Conservation (phyloP, 768 basidiomycete genomes). For the Neoboletus magnificus region DNA sequence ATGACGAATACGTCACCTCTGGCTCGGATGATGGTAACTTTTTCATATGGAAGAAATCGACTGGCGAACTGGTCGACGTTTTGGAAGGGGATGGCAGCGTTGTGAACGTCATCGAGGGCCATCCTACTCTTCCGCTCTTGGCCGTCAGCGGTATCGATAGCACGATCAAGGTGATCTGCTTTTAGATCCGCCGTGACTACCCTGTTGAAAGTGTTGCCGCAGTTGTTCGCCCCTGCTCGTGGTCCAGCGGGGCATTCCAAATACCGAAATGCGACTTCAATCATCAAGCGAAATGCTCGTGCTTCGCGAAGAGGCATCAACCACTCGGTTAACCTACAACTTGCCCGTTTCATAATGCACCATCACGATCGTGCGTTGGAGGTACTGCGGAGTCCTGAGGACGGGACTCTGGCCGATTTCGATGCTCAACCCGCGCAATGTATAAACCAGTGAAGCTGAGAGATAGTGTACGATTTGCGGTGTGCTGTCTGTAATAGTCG, state of each 20-base stretch:
- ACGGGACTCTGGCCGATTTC: slow-evolving; percentile 22
- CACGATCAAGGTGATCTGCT: slow-evolving; percentile 66
- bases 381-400: slow-evolving; percentile 22
- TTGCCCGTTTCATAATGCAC: slow-evolving; percentile 31
- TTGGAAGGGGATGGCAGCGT: slow-evolving; percentile 80
- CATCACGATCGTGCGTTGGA: slow-evolving; percentile 29
- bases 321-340: slow-evolving; percentile 19
- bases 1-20: slow-evolving; percentile 73
- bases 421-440: slow-evolving; percentile 26
- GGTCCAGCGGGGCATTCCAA: slow-evolving; percentile 52
- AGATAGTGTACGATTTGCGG: background rate
- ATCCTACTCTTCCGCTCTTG: slow-evolving; percentile 73
- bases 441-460: slow-evolving; percentile 26
- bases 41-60: slow-evolving; percentile 80
- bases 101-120: slow-evolving; percentile 85
- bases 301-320: slow-evolving; percentile 24
- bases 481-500: background rate
- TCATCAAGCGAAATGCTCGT: slow-evolving; percentile 54
- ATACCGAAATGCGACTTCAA: slow-evolving; percentile 47
- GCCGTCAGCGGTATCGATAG: slow-evolving; percentile 86
- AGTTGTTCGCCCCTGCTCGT: slow-evolving; percentile 66
- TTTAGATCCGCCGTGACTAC: background rate
- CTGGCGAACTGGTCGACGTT: slow-evolving; percentile 63
- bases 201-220: background rate
- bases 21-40: slow-evolving; percentile 88